phyloP scores from a whole-genome alignment of 2,329 filamentous ascomycete genomes.

The Sporothrix luriei region DNA sequence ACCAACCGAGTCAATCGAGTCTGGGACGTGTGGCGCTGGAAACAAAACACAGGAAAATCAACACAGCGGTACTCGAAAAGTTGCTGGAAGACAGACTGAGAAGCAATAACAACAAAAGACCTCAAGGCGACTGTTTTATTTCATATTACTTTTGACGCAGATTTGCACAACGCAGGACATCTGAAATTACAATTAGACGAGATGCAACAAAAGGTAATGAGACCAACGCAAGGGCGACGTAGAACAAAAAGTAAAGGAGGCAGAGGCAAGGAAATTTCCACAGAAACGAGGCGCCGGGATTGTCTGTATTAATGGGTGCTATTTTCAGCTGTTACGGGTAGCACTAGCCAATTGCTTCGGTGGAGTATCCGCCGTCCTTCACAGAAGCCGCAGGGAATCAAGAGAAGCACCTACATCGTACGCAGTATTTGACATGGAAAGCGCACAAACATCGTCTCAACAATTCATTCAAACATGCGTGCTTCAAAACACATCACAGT shows the following conservation, averaged over 20 bases:
- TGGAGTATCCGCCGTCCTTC: neutral
- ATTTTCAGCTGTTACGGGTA: slow-evolving; percentile 11
- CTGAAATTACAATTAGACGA: slow-evolving; percentile 24
- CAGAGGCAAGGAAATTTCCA: slow-evolving; percentile 10
- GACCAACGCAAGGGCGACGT: slow-evolving; percentile 16
- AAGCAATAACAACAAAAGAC: neutral
- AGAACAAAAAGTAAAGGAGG: neutral
- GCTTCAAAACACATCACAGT: neutral
- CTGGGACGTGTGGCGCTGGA: slow-evolving; percentile 1
- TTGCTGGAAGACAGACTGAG: neutral
- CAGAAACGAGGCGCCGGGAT: slow-evolving; percentile 9
- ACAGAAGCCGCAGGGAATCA: neutral
- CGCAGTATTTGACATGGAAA: neutral
- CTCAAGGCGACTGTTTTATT: neutral
- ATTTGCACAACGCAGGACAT: slow-evolving; percentile 24
- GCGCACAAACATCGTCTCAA: neutral
- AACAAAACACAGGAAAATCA: neutral
- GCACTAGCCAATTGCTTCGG: neutral
- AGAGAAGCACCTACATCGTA: neutral
- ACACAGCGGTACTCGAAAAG: neutral
- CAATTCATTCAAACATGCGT: neutral
- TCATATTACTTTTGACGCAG: neutral
- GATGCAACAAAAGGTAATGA: slow-evolving; percentile 8
- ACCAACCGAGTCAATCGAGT: neutral
- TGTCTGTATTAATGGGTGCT: slow-evolving; percentile 7